Evolutionary conservation across 371 early-diverging fungal genomes (phyloP).

Genomic region (Dichotomocladium elegans): DNA sequence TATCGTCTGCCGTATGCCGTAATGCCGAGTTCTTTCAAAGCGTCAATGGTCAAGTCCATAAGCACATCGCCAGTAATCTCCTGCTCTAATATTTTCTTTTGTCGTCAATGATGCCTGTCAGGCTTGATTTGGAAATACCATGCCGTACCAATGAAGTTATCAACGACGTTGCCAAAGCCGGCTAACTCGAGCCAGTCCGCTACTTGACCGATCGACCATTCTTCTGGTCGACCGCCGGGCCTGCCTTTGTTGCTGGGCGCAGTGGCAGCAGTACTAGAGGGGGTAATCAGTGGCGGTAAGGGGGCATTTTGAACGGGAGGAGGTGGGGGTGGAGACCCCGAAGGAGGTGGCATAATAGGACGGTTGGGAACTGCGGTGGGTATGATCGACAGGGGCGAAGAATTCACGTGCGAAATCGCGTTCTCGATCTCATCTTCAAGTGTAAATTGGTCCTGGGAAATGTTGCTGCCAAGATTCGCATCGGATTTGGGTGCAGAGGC

Average conservation of each 20-base stretch:
- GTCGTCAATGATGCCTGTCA: no score
- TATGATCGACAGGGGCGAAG: background rate
- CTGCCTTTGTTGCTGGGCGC: background rate
- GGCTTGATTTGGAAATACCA: no score
- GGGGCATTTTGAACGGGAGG: slow-evolving; percentile 4
- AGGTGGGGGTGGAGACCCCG: slow-evolving; percentile 5
- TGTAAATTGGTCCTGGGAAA: background rate
- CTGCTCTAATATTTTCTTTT: slow-evolving; percentile 50
- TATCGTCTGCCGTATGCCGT: slow-evolving; percentile 66
- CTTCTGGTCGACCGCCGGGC: no score
- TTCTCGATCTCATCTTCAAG: slow-evolving; percentile 15
- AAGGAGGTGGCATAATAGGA: slow-evolving; percentile 8
- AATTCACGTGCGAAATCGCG: slow-evolving; percentile 13
- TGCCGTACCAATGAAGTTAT: slow-evolving; percentile 56
- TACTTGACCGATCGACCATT: slow-evolving; percentile 61
- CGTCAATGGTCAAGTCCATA: slow-evolving; percentile 54
- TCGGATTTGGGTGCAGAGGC: slow-evolving; percentile 6
- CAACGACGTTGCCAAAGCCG: slow-evolving; percentile 49
- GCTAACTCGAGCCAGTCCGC: slow-evolving; percentile 54
- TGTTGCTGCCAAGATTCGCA: slow-evolving; percentile 3
- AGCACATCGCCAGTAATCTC: slow-evolving; percentile 72
- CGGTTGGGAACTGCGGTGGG: background rate
- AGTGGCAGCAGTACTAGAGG: background rate
- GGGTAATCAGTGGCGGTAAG: slow-evolving; percentile 1
- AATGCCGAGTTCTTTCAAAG: slow-evolving; percentile 68